Evolutionary conservation across 176 grass and related monocot genomes (phyloP), one percentile per base, ranked within the genome.

Genomic region (Bromus sterilis): DNA sequence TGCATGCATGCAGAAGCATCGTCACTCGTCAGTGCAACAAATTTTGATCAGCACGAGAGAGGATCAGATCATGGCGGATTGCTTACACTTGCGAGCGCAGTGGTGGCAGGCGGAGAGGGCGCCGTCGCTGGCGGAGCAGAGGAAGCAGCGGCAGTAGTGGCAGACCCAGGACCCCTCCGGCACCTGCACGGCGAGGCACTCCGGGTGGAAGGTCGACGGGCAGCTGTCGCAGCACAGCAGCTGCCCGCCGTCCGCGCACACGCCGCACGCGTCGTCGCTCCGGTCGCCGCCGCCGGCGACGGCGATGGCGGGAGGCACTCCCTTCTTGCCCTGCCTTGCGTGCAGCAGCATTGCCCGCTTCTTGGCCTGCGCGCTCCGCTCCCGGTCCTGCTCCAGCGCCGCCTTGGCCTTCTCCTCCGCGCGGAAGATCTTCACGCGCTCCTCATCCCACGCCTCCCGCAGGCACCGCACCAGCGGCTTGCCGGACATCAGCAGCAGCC

Each of bases 201-300:
- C 91, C 3, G 90, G 89, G 67, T 97, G 94, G 82, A 97, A 91
- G 43, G 94, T 97, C 2, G 89, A 91, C 28, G 91, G 84, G 78
- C 94, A 97, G 68, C 70, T 86, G 78, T 97, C 94, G 62, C 94
- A 97, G 86, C 94, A 93, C 46, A 97, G 77, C 5, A 97, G 78
- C 35, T 91, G 73, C 4, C 94, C 94, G 9, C 94, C 89, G 42
- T 97, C 91, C 3, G 86, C 89, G 88, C 91, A 93, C 68, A 93
- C 74, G 56, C 94, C 94, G 32, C 94, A 97, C n/a, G 86, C 90
- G 74, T 97, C 94, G 79, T 93, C 94, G 65, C 89, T 97, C 65
- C 84, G 76, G 28, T 93, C 94, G 42, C 58, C 83, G 9, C 71
- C 83, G 6, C 75, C 84, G 60, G 30, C 85, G 43, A 71, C 4